Base-by-base conservation (phyloP, 2,329 filamentous ascomycete species). In the Chaetomium sp. region DNA sequence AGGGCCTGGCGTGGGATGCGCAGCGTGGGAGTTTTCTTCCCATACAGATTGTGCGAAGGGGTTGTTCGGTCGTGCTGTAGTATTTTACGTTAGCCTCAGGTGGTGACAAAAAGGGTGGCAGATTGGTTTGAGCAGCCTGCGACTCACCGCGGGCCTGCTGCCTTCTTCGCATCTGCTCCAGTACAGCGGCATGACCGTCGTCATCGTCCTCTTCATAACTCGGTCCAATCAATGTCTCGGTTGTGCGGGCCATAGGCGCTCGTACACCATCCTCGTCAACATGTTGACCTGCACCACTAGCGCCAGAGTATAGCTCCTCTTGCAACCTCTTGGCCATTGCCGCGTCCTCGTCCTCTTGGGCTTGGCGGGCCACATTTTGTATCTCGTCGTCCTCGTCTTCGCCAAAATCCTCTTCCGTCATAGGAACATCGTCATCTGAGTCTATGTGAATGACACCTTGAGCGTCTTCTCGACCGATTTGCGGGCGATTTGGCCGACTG, bases 291-390 rank as follows among this genome's bases (percentile, higher is more conserved):
- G 19, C 19, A 27, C 19, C 19, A 27, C 19, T 27, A 27, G 19
- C 19, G 19, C 19, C 19, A 52, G 81, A 79, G 65, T 96, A 97
- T 67, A 96, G 80, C 71, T 99, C 91, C 67, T 99, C 88, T 70
- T 99, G 94, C 57, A 99, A 71, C 55, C 89, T 83, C 69, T 91
- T 84, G 6, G 94, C 94, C 85, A 97, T 92, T 44, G 89, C 91
- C 52, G 90, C 91, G 66, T 99, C 94, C 66, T 96, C 91, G 61
- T 96, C 91, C 62, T 88, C 82, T 52, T 84, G 76, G 12, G 79
- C 82, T 4, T 70, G 72, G 36, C 71, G 73, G 8, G 72, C 73
- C 41, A 78, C 72, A 1, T 73, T 27, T 71, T 69, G 4, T 68
- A 70, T 4, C 73, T 74, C 73, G 14, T 72, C 68, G 14, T 71